Evolutionary conservation across 192 early-diverging fungal genomes (phyloP).

Genomic region (Coemansia umbellata): DNA sequence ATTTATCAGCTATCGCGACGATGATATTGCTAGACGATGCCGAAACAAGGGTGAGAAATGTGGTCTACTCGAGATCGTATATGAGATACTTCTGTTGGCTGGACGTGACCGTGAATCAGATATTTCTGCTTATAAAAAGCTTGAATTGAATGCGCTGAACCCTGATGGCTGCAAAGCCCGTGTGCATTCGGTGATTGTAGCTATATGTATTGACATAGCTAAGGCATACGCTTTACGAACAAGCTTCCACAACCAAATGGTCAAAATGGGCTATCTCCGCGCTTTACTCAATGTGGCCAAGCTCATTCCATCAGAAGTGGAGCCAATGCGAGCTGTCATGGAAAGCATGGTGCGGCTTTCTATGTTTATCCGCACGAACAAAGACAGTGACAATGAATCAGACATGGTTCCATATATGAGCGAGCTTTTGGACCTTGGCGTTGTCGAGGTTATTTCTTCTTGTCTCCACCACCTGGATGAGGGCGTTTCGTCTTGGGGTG

Average conservation of each 20-base stretch:
- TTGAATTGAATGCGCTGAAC: background rate
- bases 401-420: constrained; percentile 11
- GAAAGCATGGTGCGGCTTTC: constrained; percentile 45
- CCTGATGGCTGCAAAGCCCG: background rate
- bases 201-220: constrained; percentile 12
- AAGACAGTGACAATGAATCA: background rate
- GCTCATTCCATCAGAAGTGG: constrained; percentile 12
- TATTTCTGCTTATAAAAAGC: background rate
- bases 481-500: constrained; percentile 48
- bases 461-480: constrained; percentile 38
- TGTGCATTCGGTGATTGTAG: constrained; percentile 5
- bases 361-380: constrained; percentile 22
- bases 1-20: constrained; percentile 12
- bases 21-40: background rate
- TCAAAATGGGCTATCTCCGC: constrained; percentile 20
- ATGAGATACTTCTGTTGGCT: constrained; percentile 4
- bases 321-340: constrained; percentile 27
- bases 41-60: constrained; percentile 9
- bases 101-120: background rate
- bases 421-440: constrained; percentile 27
- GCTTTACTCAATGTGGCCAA: constrained; percentile 32
- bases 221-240: constrained; percentile 24
- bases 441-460: constrained; percentile 21
- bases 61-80: constrained; percentile 16
- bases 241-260: constrained; percentile 22